Base-by-base conservation (phyloP, 2,329 filamentous ascomycete genomes). In the Xylariaceae sp. region DNA sequence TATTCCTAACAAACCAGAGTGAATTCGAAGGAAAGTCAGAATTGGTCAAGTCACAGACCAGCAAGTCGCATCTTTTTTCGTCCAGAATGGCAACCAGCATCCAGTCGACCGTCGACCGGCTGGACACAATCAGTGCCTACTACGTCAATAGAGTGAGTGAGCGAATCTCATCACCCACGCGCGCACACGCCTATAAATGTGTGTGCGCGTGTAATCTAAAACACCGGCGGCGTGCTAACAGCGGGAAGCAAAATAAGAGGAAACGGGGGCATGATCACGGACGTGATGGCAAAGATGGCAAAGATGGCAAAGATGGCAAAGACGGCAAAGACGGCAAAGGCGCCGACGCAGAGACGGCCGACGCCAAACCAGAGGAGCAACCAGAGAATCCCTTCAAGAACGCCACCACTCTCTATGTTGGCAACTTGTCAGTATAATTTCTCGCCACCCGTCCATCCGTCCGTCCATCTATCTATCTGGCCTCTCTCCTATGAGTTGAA, bases 121-220 rank as follows among this genome's bases (percentile, higher is more conserved):
- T 99, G 60, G 94, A 99, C 73, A 88, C 86, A 73, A 92, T 94
- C 19, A 97, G 92, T 71, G 91, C 92, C 65, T 99, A 99, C 76
- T 96, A 91, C 67, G 80, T 84, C 60, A 86, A 81, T 74, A 88
- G 88, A 76, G 92, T 95, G 75, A 70, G 77, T 68, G 60, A 54
- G 51, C 45, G 19, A 19, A 19, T 39, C 53, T 56, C 34, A 19
- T 49, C 48, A 60, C 39, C 8, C 35, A 7, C 35, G 32, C 19
- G 12, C 35, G 9, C 26, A 19, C n/a, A 26, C 9, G 12, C 39
- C n/a, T 19, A 26, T n/a, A 40, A n/a, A 43, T 19, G 19, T 30
- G 34, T 42, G 9, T 19, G 19, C 19, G 19, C 19, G 19, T 19
- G 19, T 19, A 19, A 19, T 19, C 19, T 19, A 19, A 19, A 34